These are phyloP conservation scores for Oryza australiensis DNA, from an alignment of 176 grass and related monocot genomes.

Conservation along the genomic window DNA sequence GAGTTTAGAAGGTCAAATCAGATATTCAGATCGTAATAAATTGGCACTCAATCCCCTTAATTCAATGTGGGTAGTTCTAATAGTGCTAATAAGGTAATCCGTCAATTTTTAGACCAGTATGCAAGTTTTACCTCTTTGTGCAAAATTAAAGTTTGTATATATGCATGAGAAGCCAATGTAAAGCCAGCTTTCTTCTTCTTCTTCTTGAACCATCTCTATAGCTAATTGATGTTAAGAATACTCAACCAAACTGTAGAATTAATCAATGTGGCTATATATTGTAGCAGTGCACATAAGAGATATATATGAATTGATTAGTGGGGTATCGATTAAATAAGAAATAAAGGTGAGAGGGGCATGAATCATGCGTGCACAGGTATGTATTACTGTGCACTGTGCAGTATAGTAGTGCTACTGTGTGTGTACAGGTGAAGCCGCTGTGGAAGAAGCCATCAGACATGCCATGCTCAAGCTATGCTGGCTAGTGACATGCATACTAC, in stretches of 20 bases:
- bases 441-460: neutral
- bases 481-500: neutral
- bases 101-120: neutral
- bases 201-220: no score
- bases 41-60: neutral
- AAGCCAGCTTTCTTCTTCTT: no score
- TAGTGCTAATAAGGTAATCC: neutral
- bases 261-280: neutral
- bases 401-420: neutral
- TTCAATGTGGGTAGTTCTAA: neutral
- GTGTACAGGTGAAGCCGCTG: neutral
- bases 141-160: no score
- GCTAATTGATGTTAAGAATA: neutral
- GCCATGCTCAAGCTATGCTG: neutral
- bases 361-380: neutral
- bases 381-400: neutral
- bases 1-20: neutral
- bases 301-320: neutral
- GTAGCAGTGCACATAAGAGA: neutral
- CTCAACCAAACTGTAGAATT: neutral
- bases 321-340: neutral
- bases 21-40: neutral
- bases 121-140: no score
- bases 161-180: no score
- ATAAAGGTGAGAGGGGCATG: neutral